Evolutionary conservation across 1,284 basidiomycete species (phyloP).

Genomic region (Fomitiporia mediterranea): DNA sequence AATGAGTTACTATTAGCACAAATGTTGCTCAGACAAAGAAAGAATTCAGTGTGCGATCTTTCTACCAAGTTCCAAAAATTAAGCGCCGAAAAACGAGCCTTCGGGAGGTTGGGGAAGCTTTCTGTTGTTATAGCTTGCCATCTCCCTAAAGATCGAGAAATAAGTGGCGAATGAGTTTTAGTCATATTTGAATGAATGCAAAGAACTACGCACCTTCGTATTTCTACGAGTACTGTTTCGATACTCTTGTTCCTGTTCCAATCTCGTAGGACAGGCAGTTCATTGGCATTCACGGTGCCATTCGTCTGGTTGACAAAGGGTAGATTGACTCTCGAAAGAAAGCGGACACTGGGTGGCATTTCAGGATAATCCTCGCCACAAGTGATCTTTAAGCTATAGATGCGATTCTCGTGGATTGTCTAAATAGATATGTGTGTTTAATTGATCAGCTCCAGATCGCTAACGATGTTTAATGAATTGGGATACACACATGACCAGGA

Average conservation of each 20-base stretch:
- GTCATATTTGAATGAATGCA: neutral
- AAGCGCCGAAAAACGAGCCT: constrained; percentile 62
- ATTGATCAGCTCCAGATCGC: constrained; percentile 20
- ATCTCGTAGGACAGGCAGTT: constrained; percentile 63
- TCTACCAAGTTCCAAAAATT: neutral
- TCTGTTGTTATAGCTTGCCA: constrained; percentile 87
- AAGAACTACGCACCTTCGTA: constrained; percentile 64
- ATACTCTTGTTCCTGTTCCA: constrained; percentile 79
- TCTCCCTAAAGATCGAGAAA: constrained; percentile 61
- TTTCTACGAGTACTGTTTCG: constrained; percentile 87
- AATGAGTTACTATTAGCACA: constrained; percentile 10
- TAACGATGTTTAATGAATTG: neutral
- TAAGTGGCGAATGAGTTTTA: neutral
- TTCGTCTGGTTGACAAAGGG: constrained; percentile 79
- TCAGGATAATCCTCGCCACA: constrained; percentile 87
- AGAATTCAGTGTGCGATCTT: neutral
- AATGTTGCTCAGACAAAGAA: neutral
- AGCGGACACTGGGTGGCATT: constrained; percentile 71
- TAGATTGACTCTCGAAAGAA: constrained; percentile 90
- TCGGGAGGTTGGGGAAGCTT: constrained; percentile 95
- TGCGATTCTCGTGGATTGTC: constrained; percentile 98
- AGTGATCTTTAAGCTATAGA: constrained; percentile 91
- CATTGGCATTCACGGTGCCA: constrained; percentile 74
- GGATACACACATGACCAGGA: constrained; percentile 80
- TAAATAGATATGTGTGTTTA: too few species aligned